Base-by-base conservation (phyloP, 2,329 filamentous ascomycete genomes). In the Dendrostoma leiphaemia region DNA sequence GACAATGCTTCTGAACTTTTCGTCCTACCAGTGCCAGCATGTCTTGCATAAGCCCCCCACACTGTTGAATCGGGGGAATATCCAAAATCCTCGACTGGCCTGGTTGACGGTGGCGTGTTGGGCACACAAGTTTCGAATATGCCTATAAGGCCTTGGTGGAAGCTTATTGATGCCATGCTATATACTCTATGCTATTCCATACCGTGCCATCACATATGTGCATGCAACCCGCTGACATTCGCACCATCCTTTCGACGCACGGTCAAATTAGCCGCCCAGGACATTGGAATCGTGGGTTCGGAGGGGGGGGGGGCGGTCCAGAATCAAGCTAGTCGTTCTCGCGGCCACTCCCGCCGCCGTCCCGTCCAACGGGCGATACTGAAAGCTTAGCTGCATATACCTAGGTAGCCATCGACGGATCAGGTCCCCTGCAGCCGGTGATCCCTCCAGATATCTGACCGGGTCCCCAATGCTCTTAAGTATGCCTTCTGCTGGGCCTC, bases 311-410 rank as follows among this genome's bases (percentile, higher is more conserved):
- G 12, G 6, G 50, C 40, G 15, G 40, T 23, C n/a, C 26, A 38
- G 28, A 46, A 31, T 32, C 31, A 41, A 56, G 48, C 29, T 28
- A 43, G 38, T 21, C 17, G 53, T 37, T 10, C 24, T 40, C 44
- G 49, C 49, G 49, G 49, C 44, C 31, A 45, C 32, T 53, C 23
- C 44, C 53, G 49, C 23, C 12, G 44, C 43, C 24, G 19, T n/a
- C n/a, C n/a, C n/a, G n/a, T n/a, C n/a, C n/a, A n/a, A n/a, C n/a
- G n/a, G n/a, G 38, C 38, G 23, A 41, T 41, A 46, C 44, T 40
- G 45, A 29, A 12, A 23, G 29, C 28, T 43, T 56, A 31, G 44
- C 49, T 48, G 44, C 31, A n/a, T n/a, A 49, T 48, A 31, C 29
- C 29, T 31, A 31, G 41, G 8, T 34, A 10, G 19, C 19, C 21